Evolutionary conservation across 345 rosid genomes (phyloP).

Genomic region (Viola odorata): DNA sequence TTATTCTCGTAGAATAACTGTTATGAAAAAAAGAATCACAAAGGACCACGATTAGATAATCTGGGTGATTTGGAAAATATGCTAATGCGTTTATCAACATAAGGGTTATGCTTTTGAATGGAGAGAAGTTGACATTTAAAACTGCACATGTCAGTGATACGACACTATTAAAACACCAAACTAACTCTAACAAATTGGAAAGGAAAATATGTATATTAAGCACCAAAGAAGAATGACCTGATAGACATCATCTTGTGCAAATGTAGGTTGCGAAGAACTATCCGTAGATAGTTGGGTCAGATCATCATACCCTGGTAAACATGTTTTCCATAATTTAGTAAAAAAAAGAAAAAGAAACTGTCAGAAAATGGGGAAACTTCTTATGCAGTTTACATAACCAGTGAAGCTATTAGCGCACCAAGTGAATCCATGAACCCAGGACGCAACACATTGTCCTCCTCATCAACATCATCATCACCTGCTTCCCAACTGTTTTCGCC

Average conservation of each 20-base stretch:
- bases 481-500: conserved; percentile 26
- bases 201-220: neutral
- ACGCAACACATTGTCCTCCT: conserved; percentile 21
- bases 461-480: conserved; percentile 8
- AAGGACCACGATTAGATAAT: no score
- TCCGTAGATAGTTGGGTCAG: conserved; percentile 28
- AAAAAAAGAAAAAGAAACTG: neutral
- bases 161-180: neutral
- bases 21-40: no score
- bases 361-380: neutral
- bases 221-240: conserved; percentile 28
- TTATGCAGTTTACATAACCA: neutral
- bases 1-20: no score
- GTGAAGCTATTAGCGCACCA: conserved; percentile 24
- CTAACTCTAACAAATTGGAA: neutral
- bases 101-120: no score
- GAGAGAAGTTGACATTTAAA: no score
- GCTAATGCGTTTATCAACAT: no score
- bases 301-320: conserved; percentile 32
- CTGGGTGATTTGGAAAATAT: no score
- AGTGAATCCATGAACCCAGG: conserved; percentile 16
- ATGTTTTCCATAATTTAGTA: conserved; percentile 3
- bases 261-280: conserved; percentile 15
- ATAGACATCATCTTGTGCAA: conserved; percentile 22
- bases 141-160: no score